Conservation (phyloP, 345 rosid genomes). For the Hevea brasiliensis region DNA sequence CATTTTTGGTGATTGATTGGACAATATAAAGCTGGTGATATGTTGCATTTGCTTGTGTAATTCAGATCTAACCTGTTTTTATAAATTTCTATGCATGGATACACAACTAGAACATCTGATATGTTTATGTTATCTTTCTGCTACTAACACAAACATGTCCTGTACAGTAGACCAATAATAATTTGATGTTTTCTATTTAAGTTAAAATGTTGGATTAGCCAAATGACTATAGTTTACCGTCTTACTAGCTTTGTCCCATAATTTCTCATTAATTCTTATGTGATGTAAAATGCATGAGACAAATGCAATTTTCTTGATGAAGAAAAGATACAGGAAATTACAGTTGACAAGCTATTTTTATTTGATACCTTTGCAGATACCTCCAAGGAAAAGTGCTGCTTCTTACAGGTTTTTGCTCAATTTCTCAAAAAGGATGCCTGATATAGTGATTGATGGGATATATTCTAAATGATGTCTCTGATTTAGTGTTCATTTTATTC, state of each 20-base stretch:
- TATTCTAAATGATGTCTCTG: background rate
- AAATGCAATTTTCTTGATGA: background rate
- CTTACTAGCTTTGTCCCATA: background rate
- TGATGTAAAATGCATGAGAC: background rate
- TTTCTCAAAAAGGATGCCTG: constrained; percentile 8
- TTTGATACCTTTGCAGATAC: constrained; percentile 74
- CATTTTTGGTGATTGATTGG: background rate
- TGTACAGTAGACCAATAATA: background rate
- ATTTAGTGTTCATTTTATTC: background rate
- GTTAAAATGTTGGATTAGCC: background rate
- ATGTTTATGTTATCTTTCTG: background rate
- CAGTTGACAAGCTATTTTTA: constrained; percentile 19
- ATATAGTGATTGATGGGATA: background rate
- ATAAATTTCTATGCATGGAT: background rate
- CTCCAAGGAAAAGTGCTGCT: constrained; percentile 93
- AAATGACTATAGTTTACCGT: background rate
- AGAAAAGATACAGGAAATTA: background rate
- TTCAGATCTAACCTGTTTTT: background rate
- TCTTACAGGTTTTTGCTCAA: constrained; percentile 75
- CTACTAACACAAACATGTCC: background rate
- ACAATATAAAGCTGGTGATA: background rate
- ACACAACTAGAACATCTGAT: background rate
- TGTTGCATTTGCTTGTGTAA: background rate
- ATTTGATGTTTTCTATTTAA: background rate
- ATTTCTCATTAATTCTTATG: background rate